A percentile compares a stretch with the other conserved stretches of the same genome.
Conservation (phyloP, 1,284 basidiomycete species). For the Agaricales sp. region DNA sequence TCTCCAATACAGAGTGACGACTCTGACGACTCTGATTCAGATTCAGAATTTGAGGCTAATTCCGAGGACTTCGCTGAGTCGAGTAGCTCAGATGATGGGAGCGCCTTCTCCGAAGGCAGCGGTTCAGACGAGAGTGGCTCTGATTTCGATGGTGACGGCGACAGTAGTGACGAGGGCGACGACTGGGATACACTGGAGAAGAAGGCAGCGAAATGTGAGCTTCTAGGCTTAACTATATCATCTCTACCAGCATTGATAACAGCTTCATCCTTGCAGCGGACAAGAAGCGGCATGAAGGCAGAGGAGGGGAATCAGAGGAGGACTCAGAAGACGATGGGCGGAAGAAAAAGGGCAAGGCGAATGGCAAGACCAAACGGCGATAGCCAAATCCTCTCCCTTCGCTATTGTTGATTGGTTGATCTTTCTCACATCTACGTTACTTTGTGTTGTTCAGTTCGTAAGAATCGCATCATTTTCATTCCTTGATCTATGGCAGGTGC, state of each 20-base stretch:
- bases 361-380: slow-evolving; percentile 20
- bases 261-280: slow-evolving; percentile 39
- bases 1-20: slow-evolving; percentile 21
- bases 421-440: no score
- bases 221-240: not conserved
- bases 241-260: not conserved
- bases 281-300: slow-evolving; percentile 45
- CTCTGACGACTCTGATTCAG: slow-evolving; percentile 60
- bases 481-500: no score
- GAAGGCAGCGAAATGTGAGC: slow-evolving; percentile 76
- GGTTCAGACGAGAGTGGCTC: slow-evolving; percentile 57
- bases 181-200: slow-evolving; percentile 94
- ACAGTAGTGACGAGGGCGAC: slow-evolving; percentile 62
- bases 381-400: no score
- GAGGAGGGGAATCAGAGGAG: slow-evolving; percentile 48
- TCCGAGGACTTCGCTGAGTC: slow-evolving; percentile 40
- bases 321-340: slow-evolving; percentile 51
- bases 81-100: slow-evolving; percentile 44
- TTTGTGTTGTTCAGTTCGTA: no score
- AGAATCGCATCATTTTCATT: no score
- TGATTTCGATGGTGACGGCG: slow-evolving; percentile 52
- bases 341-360: slow-evolving; percentile 52
- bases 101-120: slow-evolving; percentile 58
- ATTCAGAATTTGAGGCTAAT: slow-evolving; percentile 75
- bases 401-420: no score